A percentile compares a stretch with the other conserved stretches of the same genome.
These are phyloP conservation scores for Candida koratica DNA, from an alignment of 805 yeast species.

Conservation along the genomic window DNA sequence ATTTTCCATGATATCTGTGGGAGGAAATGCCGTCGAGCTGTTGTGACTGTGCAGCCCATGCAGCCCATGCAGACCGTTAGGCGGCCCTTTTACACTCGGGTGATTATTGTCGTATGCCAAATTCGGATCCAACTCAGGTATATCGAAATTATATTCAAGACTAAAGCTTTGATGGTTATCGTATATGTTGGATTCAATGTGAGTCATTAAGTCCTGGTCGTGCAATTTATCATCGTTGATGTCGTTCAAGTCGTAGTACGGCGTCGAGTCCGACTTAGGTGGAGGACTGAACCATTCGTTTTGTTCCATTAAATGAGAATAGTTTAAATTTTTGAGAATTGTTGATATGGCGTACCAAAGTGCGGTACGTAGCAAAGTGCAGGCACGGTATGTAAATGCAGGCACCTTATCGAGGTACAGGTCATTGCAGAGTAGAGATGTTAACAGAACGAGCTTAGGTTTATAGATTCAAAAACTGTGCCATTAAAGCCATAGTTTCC, in stretches of 20 bases:
- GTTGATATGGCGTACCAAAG: too few species aligned
- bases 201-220: slow-evolving; percentile 24
- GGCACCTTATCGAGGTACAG: too few species aligned
- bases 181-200: slow-evolving; percentile 28
- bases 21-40: slow-evolving; percentile 14
- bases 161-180: slow-evolving; percentile 13
- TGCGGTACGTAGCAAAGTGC: too few species aligned
- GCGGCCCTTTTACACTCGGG: background rate
- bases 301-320: slow-evolving; percentile 21
- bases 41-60: too few species aligned
- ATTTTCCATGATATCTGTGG: slow-evolving; percentile 10
- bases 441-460: too few species aligned
- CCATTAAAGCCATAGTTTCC: too few species aligned
- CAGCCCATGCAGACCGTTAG: background rate
- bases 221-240: slow-evolving; percentile 16
- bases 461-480: too few species aligned
- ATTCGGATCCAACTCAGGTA: slow-evolving; percentile 7
- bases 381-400: too few species aligned
- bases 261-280: slow-evolving; percentile 13
- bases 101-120: background rate
- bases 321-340: too few species aligned
- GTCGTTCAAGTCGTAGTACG: slow-evolving; percentile 17
- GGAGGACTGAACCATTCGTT: slow-evolving; percentile 18
- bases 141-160: slow-evolving; percentile 12
- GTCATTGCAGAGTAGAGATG: too few species aligned